A percentile compares a stretch with the other conserved stretches of the same genome.
Conservation (phyloP, 305 asterid genomes). For the Fraxinus latifolia region DNA sequence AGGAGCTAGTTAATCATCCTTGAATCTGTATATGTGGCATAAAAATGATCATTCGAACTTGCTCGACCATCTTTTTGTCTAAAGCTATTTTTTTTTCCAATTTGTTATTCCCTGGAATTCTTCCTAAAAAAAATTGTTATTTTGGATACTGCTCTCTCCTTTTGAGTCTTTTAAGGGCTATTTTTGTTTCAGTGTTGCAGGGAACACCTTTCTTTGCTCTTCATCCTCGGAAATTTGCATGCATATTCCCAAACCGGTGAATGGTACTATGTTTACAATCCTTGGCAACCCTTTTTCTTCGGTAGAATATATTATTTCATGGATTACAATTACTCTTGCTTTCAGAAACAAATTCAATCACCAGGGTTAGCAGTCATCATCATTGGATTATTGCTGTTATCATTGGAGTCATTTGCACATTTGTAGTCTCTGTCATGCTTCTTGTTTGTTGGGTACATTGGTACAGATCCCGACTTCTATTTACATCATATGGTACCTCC, state of each 20-base stretch:
- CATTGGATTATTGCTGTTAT: conserved; percentile 49
- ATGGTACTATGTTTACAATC: conserved; percentile 43
- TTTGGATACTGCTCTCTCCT: not conserved
- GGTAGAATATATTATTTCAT: not conserved
- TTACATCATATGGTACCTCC: conserved; percentile 61
- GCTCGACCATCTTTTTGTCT: not conserved
- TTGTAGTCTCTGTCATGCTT: conserved; percentile 44
- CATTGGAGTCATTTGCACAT: conserved; percentile 57
- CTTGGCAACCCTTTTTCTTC: not conserved
- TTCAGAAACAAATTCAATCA: conserved; percentile 51
- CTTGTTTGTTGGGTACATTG: conserved; percentile 68
- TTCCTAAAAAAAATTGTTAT: not conserved
- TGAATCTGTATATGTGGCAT: not conserved
- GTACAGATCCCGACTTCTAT: conserved; percentile 56
- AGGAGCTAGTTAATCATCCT: not conserved
- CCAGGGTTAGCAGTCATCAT: conserved; percentile 44
- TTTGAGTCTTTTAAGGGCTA: conserved; percentile 17
- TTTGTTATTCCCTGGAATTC: not conserved
- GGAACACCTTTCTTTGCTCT: conserved; percentile 75
- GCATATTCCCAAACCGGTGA: conserved; percentile 50
- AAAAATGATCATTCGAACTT: not conserved
- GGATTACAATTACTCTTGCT: conserved; percentile 20
- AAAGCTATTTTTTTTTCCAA: not conserved
- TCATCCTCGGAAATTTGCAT: conserved; percentile 57
- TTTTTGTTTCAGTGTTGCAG: conserved; percentile 65